Evolutionary conservation across 2,329 filamentous ascomycete genomes (phyloP).

Genomic region (Acarospora socialis): DNA sequence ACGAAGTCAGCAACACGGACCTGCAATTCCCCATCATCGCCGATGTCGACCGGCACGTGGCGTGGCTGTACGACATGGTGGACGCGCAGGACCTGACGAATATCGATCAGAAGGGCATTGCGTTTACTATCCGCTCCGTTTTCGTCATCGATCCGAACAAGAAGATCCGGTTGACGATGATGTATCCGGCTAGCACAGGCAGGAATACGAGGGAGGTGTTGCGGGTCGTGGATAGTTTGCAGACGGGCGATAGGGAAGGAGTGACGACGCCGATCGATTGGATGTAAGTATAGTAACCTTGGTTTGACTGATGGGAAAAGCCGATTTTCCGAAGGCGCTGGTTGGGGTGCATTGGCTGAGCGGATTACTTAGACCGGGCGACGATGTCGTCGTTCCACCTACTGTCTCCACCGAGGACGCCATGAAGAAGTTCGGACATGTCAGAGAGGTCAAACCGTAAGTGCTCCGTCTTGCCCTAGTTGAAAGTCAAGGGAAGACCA

Average conservation of each 20-base stretch:
- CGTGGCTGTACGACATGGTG: conserved; percentile 68
- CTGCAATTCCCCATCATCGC: conserved; percentile 69
- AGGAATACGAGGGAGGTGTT: conserved; percentile 69
- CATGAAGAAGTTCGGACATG: conserved; percentile 70
- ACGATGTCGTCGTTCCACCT: conserved; percentile 87
- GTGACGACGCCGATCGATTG: conserved; percentile 85
- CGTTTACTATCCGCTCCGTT: conserved; percentile 87
- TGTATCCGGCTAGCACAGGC: conserved; percentile 83
- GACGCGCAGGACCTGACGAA: conserved; percentile 72
- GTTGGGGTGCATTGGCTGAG: background rate
- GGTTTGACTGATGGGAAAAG: no score
- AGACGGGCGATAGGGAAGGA: conserved; percentile 76
- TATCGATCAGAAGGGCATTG: conserved; percentile 67
- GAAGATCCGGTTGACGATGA: conserved; percentile 83
- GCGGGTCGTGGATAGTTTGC: conserved; percentile 63
- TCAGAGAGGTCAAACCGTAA: conserved; percentile 46
- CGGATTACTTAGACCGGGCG: no score
- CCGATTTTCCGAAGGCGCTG: no score
- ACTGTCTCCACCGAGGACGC: conserved; percentile 71
- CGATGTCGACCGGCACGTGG: conserved; percentile 65
- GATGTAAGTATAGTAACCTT: no score
- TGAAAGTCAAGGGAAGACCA: background rate
- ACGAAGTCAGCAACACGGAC: conserved; percentile 58
- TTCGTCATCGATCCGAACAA: conserved; percentile 91
- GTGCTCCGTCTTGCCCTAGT: background rate